A percentile compares a stretch with the other conserved stretches of the same genome.
Evolutionary conservation across 2,329 filamentous ascomycete species (phyloP).

Genomic region (Penicillium sp.): DNA sequence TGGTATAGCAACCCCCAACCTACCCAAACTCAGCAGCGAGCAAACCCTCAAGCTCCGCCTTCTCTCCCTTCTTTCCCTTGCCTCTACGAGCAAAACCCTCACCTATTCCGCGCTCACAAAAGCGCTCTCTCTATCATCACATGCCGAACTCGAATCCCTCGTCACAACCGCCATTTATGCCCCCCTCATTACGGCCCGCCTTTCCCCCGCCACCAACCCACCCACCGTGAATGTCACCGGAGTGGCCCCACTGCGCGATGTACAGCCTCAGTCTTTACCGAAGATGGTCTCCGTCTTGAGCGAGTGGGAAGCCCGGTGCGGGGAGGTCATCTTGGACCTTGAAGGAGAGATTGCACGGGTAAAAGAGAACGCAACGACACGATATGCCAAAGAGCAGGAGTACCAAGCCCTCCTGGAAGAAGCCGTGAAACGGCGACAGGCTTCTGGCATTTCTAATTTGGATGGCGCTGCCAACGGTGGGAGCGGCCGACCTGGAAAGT

Average conservation of each 20-base stretch:
- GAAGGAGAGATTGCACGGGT: constrained; percentile 68
- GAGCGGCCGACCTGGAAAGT: not conserved
- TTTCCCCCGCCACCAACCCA: constrained; percentile 78
- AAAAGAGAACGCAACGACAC: constrained; percentile 51
- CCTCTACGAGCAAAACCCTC: constrained; percentile 60
- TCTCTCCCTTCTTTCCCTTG: constrained; percentile 78
- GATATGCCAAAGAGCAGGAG: constrained; percentile 48
- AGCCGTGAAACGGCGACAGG: constrained; percentile 41
- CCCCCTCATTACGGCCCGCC: constrained; percentile 71
- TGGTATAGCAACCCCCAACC: constrained; percentile 43
- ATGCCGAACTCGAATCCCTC: constrained; percentile 72
- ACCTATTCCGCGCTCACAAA: constrained; percentile 65
- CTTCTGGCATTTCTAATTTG: constrained; percentile 8
- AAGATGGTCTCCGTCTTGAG: constrained; percentile 62
- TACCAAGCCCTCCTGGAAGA: constrained; percentile 48
- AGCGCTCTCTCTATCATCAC: constrained; percentile 60
- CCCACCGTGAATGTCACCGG: constrained; percentile 70
- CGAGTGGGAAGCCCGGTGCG: constrained; percentile 74
- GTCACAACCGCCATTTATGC: constrained; percentile 85
- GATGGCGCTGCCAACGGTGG: not conserved
- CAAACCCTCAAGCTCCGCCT: constrained; percentile 85
- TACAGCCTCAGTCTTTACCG: constrained; percentile 66
- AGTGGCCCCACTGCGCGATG: constrained; percentile 79
- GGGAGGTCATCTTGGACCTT: constrained; percentile 64
- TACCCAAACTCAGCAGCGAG: constrained; percentile 65